Percentiles rank a stretch among this genome's conserved stretches.
These are phyloP conservation scores for Pyracantha coccinea DNA, from an alignment of 331 rosid species.

Conservation along the genomic window DNA sequence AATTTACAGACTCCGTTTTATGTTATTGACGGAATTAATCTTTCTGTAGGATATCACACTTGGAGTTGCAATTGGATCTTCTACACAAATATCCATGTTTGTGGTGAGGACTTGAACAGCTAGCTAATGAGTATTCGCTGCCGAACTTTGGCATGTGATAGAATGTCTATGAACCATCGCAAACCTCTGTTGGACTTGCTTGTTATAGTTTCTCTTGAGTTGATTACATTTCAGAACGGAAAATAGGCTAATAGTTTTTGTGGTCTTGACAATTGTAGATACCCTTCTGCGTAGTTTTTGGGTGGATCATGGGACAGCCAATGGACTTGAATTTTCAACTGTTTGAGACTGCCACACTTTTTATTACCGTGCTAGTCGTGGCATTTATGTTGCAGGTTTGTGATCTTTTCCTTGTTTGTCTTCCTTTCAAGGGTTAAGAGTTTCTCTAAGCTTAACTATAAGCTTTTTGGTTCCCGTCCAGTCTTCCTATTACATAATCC, in stretches of 20 bases:
- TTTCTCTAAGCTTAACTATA: too few species aligned
- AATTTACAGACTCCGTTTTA: neutral
- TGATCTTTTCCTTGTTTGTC: neutral
- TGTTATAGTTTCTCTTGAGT: neutral
- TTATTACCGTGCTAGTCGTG: conserved; percentile 83
- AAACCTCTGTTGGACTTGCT: neutral
- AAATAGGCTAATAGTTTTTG: neutral
- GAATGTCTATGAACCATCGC: neutral
- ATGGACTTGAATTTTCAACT: conserved; percentile 96
- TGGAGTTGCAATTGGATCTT: conserved; percentile 96
- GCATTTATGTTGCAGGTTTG: conserved; percentile 93
- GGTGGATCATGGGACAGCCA: conserved; percentile 85
- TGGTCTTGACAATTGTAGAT: conserved; percentile 39
- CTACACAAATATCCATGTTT: conserved; percentile 95
- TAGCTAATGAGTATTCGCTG: neutral
- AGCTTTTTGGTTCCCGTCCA: too few species aligned
- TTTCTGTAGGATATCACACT: conserved; percentile 67
- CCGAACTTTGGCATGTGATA: neutral
- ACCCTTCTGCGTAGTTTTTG: conserved; percentile 92
- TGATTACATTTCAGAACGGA: neutral
- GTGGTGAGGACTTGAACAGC: conserved; percentile 46
- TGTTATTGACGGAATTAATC: conserved; percentile 22
- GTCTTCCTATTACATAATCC: too few species aligned
- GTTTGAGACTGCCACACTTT: conserved; percentile 90
- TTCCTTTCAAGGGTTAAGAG: too few species aligned